These are phyloP conservation scores for Yamadazyma tumulicola DNA, from an alignment of 805 yeast genomes.

Conservation along the genomic window DNA sequence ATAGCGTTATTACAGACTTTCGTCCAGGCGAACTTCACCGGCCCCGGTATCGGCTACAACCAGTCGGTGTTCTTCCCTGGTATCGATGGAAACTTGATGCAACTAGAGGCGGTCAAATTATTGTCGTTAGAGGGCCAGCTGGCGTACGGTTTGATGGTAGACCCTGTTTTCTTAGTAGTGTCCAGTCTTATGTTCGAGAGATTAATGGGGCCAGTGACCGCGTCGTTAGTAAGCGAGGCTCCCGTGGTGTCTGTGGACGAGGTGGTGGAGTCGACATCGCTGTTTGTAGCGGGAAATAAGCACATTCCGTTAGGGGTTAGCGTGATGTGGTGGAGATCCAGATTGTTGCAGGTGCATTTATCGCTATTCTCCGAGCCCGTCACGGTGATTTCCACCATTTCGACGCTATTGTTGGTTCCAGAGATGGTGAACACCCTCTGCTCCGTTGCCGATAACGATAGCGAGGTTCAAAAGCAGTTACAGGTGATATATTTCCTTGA, in stretches of 20 bases:
- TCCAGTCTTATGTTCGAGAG: constrained; percentile 31
- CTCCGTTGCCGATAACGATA: constrained; percentile 28
- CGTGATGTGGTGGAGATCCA: constrained; percentile 71
- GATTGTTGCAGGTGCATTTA: constrained; percentile 62
- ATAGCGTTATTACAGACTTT: constrained; percentile 65
- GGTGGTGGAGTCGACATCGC: constrained; percentile 6
- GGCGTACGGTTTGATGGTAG: constrained; percentile 52
- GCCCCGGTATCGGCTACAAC: constrained; percentile 56
- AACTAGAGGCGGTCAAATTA: constrained; percentile 32
- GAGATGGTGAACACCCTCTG: constrained; percentile 23
- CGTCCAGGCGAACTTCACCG: constrained; percentile 76
- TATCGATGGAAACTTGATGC: constrained; percentile 17
- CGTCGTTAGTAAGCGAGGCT: constrained; percentile 5
- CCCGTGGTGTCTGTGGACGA: background rate
- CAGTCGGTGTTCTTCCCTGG: constrained; percentile 27
- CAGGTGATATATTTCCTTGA: constrained; percentile 60
- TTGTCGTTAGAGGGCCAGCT: constrained; percentile 64
- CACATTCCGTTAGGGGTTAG: constrained; percentile 42
- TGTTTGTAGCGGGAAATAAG: constrained; percentile 7
- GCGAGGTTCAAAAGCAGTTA: constrained; percentile 31
- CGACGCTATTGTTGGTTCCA: constrained; percentile 38
- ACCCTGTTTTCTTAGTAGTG: constrained; percentile 33
- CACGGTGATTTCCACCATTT: constrained; percentile 42
- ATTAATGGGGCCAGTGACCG: constrained; percentile 35
- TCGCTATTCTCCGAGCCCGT: constrained; percentile 64